These are phyloP conservation scores for Carex kokanica DNA, from an alignment of 176 grass and related monocot genomes.

Conservation along the genomic window DNA sequence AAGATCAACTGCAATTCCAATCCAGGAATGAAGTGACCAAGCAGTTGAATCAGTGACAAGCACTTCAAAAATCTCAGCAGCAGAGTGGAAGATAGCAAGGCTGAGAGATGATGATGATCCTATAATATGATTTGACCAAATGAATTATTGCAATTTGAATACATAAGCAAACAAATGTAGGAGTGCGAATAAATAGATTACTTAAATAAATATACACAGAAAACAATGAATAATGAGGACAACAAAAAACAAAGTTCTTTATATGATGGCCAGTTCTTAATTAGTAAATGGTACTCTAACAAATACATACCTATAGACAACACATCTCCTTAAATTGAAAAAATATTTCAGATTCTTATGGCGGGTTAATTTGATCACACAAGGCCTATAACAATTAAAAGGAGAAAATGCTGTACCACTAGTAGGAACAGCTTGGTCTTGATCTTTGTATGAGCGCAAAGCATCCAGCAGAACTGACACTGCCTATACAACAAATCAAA, in stretches of 20 bases:
- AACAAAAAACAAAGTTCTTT: conserved; percentile 21
- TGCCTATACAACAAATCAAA: conserved; percentile 42
- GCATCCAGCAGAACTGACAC: conserved; percentile 81
- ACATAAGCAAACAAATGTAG: conserved; percentile 5
- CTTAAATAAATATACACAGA: conserved; percentile 4
- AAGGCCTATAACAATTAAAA: neutral
- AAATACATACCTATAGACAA: neutral
- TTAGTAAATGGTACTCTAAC: neutral
- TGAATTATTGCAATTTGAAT: conserved; percentile 4
- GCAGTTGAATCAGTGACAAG: conserved; percentile 84
- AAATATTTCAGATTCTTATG: neutral
- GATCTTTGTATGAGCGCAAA: conserved; percentile 70
- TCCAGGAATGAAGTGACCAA: conserved; percentile 86
- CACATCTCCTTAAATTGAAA: neutral
- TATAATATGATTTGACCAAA: conserved; percentile 32
- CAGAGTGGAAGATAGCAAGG: conserved; percentile 86
- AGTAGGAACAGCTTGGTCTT: conserved; percentile 53
- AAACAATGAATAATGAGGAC: conserved; percentile 15
- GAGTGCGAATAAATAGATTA: neutral
- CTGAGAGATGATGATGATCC: conserved; percentile 66
- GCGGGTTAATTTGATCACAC: neutral
- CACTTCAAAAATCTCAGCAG: conserved; percentile 95
- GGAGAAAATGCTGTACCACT: conserved; percentile 41
- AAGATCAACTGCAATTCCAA: conserved; percentile 79
- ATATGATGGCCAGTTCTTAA: neutral